Base-by-base conservation (phyloP, 768 basidiomycete genomes). In the Hemileccinum impolitum region DNA sequence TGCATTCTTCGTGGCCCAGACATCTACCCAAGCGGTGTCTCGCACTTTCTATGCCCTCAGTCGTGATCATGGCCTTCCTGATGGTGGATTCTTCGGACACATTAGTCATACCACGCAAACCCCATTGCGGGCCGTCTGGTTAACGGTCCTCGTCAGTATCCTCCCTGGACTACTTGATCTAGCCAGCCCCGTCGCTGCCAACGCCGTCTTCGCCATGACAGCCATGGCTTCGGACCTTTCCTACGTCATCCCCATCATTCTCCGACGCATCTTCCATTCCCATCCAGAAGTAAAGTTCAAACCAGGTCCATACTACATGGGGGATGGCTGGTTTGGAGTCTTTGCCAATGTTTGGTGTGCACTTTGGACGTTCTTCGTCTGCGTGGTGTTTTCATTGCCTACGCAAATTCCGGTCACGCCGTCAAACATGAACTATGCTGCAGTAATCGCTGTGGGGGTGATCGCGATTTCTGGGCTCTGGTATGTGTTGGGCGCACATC, bases 281-380 rank as follows among this genome's bases (percentile, higher is more conserved):
- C 81, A 83, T 58, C 78, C 79, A 0, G 82, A 82, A 45, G 81
- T 83, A 41, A 58, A 66, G 31, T 83, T 83, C 70, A 73, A 70
- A 34, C 82, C 81, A 0, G 81, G 81, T 8, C 82, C 81, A 14
- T 83, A 78, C 63, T 82, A 79, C 66, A 72, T 83, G 73, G 75
- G 80, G 19, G 70, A 75, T 44, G 78, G 79, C 2, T 54, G 68
- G 50, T 52, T 79, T 12, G 79, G 79, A 0, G 69, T 67, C 65
- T 58, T 67, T 12, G 66, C 67, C 45, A 81, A 80, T 51, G 41
- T 73, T 28, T 73, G 64, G 55, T 79, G 77, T 51, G 68, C 76
- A 23, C 32, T 65, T 7, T 78, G 75, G 75, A 73, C 74, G 40
- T 53, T 65, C 13, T 77, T 77, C 56, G 72, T 78, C 14, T 67